Evolutionary conservation across 1,284 basidiomycete species (phyloP), one percentile per base, ranked within the genome.

Genomic region (Cryptococcus sp.): DNA sequence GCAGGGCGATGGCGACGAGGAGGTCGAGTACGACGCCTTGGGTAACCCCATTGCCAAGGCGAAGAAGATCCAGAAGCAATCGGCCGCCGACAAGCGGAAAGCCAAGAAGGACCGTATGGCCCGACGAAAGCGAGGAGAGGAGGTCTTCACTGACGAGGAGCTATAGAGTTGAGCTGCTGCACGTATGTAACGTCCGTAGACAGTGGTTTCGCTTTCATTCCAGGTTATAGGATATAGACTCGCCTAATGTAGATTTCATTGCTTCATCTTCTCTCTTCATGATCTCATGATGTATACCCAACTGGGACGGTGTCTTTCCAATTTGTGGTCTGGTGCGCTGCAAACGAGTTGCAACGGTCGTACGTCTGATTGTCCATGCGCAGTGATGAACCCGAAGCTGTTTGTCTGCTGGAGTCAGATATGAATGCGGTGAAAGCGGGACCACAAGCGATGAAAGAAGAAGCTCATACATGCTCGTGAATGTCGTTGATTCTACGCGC

Each of bases 81-180:
- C 85, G 16, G 82, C 91, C 25, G 77, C 85, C 43, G 94, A 97
- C 77, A 84, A 85, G 55, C 87, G 93, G 64, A 96, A 96, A 72
- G 78, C 76, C 68, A 96, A 95, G 91, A 96, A 96, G 87, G 93
- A 94, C 68, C 89, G 94, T 60, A 92, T 96, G 81, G 90, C 90
- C 68, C 82, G 89, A 78, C 87, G 87, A 55, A 79, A 79, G 74
- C 57, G 76, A 55, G 78, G 76, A 54, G 76, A 78, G 69, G 78
- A 78, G 68, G 67, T 75, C 60, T 78, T 74, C 70, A 73, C 76
- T 55, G 76, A 78, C 59, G 77, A 78, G 60, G 76, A 78, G 63
- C 64, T 72, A n/a, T 73, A 35, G 30, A 35, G 30, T 35, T 35
- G 69, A 61, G 39, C 20, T 41, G 30, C 19, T 41, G 17, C 7